These are phyloP conservation scores for Boletus edulis DNA, from an alignment of 768 basidiomycete species.

Conservation along the genomic window DNA sequence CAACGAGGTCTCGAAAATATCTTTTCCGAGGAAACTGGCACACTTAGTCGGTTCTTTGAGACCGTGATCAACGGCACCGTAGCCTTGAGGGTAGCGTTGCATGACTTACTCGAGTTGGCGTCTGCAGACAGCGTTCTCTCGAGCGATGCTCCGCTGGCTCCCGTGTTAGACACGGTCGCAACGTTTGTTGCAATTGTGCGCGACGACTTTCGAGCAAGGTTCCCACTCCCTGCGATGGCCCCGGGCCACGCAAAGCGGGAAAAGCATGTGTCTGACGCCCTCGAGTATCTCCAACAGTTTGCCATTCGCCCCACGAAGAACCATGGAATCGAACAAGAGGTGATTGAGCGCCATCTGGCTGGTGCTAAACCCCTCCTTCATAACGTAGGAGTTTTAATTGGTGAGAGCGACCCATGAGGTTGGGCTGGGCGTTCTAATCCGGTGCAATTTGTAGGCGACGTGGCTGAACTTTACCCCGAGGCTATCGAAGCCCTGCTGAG, in stretches of 20 bases:
- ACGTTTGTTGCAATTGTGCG: neutral
- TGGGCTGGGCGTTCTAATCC: neutral
- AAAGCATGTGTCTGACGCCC: neutral
- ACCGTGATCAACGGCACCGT: neutral
- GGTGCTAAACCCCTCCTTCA: neutral
- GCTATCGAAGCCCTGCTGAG: slow-evolving; percentile 12
- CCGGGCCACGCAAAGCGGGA: slow-evolving; percentile 10
- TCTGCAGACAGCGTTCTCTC: neutral
- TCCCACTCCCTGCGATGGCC: slow-evolving; percentile 5
- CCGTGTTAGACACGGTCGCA: neutral
- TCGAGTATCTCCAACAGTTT: neutral
- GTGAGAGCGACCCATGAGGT: neutral
- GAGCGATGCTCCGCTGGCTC: neutral
- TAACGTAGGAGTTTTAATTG: slow-evolving; percentile 5
- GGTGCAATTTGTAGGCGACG: slow-evolving; percentile 8
- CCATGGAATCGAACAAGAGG: neutral
- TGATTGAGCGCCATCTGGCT: slow-evolving; percentile 4
- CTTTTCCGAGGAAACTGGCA: slow-evolving; percentile 1
- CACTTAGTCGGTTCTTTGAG: slow-evolving; percentile 3
- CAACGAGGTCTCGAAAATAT: neutral
- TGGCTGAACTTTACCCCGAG: slow-evolving; percentile 13
- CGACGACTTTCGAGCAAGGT: slow-evolving; percentile 3
- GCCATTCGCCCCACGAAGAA: neutral
- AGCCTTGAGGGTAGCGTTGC: neutral
- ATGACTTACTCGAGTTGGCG: neutral